phyloP scores from a whole-genome alignment of 148 eudicot genomes.

The Fagopyrum homotropicum region DNA sequence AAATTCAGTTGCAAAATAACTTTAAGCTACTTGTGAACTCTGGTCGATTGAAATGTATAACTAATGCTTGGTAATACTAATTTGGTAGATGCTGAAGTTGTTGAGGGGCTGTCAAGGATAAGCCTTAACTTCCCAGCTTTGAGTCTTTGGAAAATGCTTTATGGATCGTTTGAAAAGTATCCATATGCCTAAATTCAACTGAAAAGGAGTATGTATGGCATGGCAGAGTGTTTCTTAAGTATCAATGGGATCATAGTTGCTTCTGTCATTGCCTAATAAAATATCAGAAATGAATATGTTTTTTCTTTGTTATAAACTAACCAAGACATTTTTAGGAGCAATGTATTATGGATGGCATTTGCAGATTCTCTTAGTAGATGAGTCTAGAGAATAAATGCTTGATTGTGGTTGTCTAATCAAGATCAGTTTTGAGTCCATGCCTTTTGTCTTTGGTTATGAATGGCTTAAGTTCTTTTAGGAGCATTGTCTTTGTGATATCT shows the following conservation, averaged over 20 bases:
- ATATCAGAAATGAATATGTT: not conserved
- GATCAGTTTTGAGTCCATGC: not conserved
- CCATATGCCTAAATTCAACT: not conserved
- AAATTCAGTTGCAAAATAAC: no score
- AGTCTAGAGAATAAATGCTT: not conserved
- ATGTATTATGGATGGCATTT: not conserved
- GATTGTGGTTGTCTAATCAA: not conserved
- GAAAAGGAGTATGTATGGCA: not conserved
- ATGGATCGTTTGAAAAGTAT: not conserved
- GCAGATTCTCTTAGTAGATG: not conserved
- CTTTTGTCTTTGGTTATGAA: not conserved
- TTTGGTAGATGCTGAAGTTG: slow-evolving; percentile 60
- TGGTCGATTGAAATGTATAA: no score
- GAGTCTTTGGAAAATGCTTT: not conserved
- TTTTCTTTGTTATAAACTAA: not conserved
- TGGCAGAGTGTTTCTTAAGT: not conserved
- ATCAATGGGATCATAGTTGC: not conserved
- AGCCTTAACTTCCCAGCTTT: not conserved
- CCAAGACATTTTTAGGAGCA: not conserved
- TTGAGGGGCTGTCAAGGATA: slow-evolving; percentile 79
- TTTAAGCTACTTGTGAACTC: no score
- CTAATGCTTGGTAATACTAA: not conserved
- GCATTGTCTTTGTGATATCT: not conserved
- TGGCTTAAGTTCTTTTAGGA: not conserved
- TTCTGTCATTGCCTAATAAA: not conserved